Evolutionary conservation across 2,329 filamentous ascomycete genomes (phyloP), one percentile per base, ranked within the genome.

Genomic region (Fusarium nurragi): DNA sequence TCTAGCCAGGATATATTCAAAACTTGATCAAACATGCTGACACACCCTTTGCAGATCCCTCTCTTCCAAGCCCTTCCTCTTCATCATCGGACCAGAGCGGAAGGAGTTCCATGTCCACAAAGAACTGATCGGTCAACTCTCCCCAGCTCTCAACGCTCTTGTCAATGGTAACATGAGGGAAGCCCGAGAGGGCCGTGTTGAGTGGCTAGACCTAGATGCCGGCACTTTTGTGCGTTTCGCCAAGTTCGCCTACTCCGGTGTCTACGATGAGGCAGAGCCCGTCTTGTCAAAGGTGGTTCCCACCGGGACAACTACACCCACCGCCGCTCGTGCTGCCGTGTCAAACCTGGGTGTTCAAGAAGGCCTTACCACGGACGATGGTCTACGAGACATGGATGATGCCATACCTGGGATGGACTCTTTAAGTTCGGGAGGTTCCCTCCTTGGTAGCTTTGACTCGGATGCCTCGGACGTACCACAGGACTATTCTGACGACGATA

Each of bases 221-320:
- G 69, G 68, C 30, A 73, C 70, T n/a, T 73, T 73, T 63, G 58
- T 73, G 28, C 70, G 67, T 16, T 72, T 73, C 40, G 66, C 67
- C 46, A 61, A 69, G 51, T 73, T 53, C 21, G 70, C 62, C 13
- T 73, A 72, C 58, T 65, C 67, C 25, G 54, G 64, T 6, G 62
- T 71, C 56, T 73, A 73, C 52, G 34, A 34, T 14, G 66, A 64
- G 28, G 58, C 66, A 11, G 48, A 70, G 7, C 53, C 65, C 12
- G 61, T 68, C 19, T 26, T 36, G 26, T 30, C 26, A 30, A 6
- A 14, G 12, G 26, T 3, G 12, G 12, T 13, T 30, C 13, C n/a
- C n/a, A n/a, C n/a, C n/a, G n/a, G n/a, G n/a, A n/a, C n/a, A n/a
- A n/a, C n/a, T n/a, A n/a, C n/a, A n/a, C n/a, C n/a, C n/a, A n/a